Conservation (phyloP, 352 stramenopile genomes). For the Stephanocyclus meneghinianus region DNA sequence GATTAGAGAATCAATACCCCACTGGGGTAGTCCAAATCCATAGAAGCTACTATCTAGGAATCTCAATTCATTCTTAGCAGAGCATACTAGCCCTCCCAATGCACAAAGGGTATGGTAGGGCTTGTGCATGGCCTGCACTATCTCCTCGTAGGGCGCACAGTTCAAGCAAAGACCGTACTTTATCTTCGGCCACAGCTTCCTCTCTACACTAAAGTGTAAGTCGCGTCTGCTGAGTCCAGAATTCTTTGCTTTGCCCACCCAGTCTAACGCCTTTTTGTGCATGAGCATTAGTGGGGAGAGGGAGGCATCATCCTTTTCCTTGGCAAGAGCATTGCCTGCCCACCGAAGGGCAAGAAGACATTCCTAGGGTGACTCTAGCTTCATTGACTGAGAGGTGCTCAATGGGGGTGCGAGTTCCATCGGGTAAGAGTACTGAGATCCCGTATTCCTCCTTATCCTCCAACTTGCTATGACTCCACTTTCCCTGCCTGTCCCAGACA, state of each 20-base stretch:
- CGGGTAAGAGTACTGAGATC: background rate
- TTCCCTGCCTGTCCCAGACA: background rate
- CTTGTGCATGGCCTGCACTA: background rate
- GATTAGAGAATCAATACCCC: conserved; percentile 13
- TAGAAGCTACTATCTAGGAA: conserved; percentile 21
- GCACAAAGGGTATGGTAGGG: conserved; percentile 12
- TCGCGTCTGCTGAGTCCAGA: background rate
- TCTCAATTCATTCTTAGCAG: conserved; percentile 6
- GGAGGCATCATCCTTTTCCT: background rate
- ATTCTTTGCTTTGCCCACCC: conserved; percentile 1
- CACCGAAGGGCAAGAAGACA: conserved; percentile 21
- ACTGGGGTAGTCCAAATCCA: conserved; percentile 16
- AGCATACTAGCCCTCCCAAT: conserved; percentile 11
- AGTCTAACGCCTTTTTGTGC: conserved; percentile 5
- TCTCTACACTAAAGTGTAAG: conserved; percentile 16
- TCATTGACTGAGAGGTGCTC: conserved; percentile 3
- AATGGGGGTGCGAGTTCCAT: background rate
- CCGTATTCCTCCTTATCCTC: conserved; percentile 15
- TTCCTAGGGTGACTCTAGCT: conserved; percentile 14
- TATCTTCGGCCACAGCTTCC: conserved; percentile 30
- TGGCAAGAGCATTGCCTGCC: background rate
- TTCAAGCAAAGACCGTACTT: conserved; percentile 16
- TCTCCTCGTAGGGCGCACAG: background rate
- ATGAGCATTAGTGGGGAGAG: conserved; percentile 1
- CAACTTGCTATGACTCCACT: conserved; percentile 2